A percentile compares a stretch with the other conserved stretches of the same genome.
Evolutionary conservation across 148 eudicot genomes (phyloP).

Genomic region (Rheum nobile): DNA sequence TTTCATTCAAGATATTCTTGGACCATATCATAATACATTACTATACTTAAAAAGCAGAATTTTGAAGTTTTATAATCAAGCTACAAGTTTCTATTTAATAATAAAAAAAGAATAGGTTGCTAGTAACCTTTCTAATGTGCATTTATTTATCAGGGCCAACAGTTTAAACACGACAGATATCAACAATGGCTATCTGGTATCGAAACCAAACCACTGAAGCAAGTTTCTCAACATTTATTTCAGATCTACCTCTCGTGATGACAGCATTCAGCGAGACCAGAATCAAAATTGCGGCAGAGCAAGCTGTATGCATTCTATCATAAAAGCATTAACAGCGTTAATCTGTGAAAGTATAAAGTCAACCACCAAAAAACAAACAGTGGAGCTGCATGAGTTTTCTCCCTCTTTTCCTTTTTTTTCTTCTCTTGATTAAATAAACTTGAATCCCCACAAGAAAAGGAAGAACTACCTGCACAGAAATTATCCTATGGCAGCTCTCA

Average conservation of each 20-base stretch:
- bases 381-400: neutral
- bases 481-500: constrained; percentile 33
- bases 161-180: neutral
- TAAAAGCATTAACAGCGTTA: neutral
- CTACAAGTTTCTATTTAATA: neutral
- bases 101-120: too few species aligned
- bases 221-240: neutral
- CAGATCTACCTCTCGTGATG: constrained; percentile 54
- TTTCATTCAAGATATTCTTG: neutral
- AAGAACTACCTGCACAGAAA: constrained; percentile 63
- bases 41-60: neutral
- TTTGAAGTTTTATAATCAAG: neutral
- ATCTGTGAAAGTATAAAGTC: neutral
- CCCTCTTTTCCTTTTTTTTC: neutral
- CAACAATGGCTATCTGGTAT: neutral
- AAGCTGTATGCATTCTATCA: constrained; percentile 63
- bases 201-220: neutral
- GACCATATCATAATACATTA: neutral
- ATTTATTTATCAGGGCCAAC: neutral
- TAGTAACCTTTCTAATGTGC: neutral
- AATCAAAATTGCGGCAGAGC: constrained; percentile 82
- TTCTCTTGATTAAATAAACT: neutral
- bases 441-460: neutral
- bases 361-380: neutral
- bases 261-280: constrained; percentile 79